These are phyloP conservation scores for Myxozyma kluyveri DNA, from an alignment of 805 yeast species.

Conservation along the genomic window DNA sequence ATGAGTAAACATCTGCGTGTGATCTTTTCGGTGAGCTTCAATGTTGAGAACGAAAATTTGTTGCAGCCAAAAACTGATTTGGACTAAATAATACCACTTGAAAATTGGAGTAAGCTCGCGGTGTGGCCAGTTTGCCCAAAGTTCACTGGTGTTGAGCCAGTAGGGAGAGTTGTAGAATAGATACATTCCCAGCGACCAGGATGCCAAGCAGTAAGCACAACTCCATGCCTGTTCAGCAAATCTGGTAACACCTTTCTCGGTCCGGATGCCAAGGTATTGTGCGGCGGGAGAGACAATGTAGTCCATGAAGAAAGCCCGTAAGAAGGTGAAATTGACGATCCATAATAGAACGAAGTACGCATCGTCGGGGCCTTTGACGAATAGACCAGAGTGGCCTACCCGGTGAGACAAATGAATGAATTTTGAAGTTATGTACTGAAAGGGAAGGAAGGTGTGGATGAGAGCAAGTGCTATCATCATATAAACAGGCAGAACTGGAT, in stretches of 20 bases:
- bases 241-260: constrained; percentile 55
- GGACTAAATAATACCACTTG: constrained; percentile 69
- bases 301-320: constrained; percentile 61
- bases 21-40: constrained; percentile 79
- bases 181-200: constrained; percentile 57
- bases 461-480: constrained; percentile 11
- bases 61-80: constrained; percentile 76
- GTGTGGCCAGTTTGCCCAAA: constrained; percentile 76
- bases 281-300: constrained; percentile 60
- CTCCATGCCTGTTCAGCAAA: constrained; percentile 90
- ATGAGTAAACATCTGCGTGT: constrained; percentile 81
- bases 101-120: constrained; percentile 50
- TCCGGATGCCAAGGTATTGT: constrained; percentile 42
- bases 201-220: constrained; percentile 53
- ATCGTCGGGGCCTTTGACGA: constrained; percentile 27
- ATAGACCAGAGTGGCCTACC: constrained; percentile 22
- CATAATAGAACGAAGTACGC: constrained; percentile 47
- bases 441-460: constrained; percentile 25
- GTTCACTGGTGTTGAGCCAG: constrained; percentile 53
- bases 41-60: constrained; percentile 73
- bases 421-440: constrained; percentile 35
- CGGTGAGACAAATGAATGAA: constrained; percentile 43
- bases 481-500: constrained; percentile 16
- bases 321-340: constrained; percentile 54
- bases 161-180: constrained; percentile 60